Conservation (phyloP, 805 yeast species). For the Diddensiella caesifluorescens region DNA sequence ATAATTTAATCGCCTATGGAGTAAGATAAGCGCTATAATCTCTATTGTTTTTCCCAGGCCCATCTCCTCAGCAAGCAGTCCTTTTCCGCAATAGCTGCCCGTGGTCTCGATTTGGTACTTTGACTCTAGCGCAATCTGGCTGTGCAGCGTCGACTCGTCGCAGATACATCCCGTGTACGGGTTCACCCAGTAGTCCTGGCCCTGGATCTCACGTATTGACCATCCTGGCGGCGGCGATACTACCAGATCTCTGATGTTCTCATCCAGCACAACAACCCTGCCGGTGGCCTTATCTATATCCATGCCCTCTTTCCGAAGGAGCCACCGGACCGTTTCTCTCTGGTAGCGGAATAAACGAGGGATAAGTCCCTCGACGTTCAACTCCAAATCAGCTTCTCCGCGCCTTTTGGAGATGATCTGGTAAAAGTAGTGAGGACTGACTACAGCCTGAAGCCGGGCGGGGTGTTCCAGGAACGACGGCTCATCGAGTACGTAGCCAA, state of each 20-base stretch:
- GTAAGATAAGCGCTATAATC: constrained; percentile 55
- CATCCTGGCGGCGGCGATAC: constrained; percentile 28
- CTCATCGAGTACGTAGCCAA: constrained; percentile 10
- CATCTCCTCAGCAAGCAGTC: constrained; percentile 90
- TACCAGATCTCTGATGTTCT: constrained; percentile 16
- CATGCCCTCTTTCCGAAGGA: constrained; percentile 34
- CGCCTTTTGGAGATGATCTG: constrained; percentile 11
- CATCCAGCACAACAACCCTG: constrained; percentile 22
- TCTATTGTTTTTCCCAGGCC: constrained; percentile 96
- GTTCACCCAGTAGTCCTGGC: constrained; percentile 25
- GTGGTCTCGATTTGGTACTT: constrained; percentile 3
- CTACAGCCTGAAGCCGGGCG: constrained; percentile 7
- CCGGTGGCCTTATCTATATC: constrained; percentile 11
- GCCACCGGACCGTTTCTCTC: constrained; percentile 35
- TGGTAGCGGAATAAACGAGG: constrained; percentile 31
- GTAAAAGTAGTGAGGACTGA: constrained; percentile 14
- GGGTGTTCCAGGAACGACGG: constrained; percentile 7
- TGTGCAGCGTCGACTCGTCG: constrained; percentile 9
- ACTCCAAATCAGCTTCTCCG: constrained; percentile 4
- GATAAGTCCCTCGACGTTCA: constrained; percentile 5
- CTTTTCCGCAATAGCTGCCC: constrained; percentile 42
- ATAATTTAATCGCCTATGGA: constrained; percentile 40
- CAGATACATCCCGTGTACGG: constrained; percentile 23
- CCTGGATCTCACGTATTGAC: constrained; percentile 16
- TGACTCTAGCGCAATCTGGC: constrained; percentile 4